Evolutionary conservation across 805 yeast species (phyloP).

Genomic region (Gaillardinia entomophila): DNA sequence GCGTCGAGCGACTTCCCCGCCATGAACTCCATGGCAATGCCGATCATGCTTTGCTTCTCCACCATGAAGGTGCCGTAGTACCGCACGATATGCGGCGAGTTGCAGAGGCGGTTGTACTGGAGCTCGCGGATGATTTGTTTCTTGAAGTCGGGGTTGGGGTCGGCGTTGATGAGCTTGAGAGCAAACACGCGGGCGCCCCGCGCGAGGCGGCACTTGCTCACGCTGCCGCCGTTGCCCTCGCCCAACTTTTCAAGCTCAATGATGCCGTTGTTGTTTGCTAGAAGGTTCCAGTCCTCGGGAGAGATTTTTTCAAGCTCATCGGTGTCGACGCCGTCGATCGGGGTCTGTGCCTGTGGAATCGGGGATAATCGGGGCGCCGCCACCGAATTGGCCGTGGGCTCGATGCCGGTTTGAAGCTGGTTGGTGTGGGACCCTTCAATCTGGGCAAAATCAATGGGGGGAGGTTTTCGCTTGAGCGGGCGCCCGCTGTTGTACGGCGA

Average conservation of each 20-base stretch:
- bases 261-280: slow-evolving; percentile 56
- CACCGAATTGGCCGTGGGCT: too few relatives aligned
- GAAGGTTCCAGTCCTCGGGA: slow-evolving; percentile 68
- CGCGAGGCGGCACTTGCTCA: slow-evolving; percentile 63
- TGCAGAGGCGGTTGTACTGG: slow-evolving; percentile 79
- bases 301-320: slow-evolving; percentile 48
- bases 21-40: slow-evolving; percentile 96
- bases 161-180: slow-evolving; percentile 64
- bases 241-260: slow-evolving; percentile 70
- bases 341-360: neutral
- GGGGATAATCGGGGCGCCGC: too few relatives aligned
- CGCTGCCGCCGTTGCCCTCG: slow-evolving; percentile 94
- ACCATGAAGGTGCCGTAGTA: slow-evolving; percentile 90
- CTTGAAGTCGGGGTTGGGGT: slow-evolving; percentile 80
- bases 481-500: neutral
- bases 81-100: slow-evolving; percentile 78
- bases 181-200: slow-evolving; percentile 71
- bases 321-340: slow-evolving; percentile 8
- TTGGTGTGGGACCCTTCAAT: slow-evolving; percentile 21
- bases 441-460: slow-evolving; percentile 36
- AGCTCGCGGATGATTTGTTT: slow-evolving; percentile 87
- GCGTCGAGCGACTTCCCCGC: slow-evolving; percentile 90
- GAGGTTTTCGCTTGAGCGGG: slow-evolving; percentile 30
- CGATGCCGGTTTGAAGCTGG: too few relatives aligned
- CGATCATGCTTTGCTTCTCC: slow-evolving; percentile 71